phyloP scores from a whole-genome alignment of 768 basidiomycete genomes.

The Tricholoma sp. region DNA sequence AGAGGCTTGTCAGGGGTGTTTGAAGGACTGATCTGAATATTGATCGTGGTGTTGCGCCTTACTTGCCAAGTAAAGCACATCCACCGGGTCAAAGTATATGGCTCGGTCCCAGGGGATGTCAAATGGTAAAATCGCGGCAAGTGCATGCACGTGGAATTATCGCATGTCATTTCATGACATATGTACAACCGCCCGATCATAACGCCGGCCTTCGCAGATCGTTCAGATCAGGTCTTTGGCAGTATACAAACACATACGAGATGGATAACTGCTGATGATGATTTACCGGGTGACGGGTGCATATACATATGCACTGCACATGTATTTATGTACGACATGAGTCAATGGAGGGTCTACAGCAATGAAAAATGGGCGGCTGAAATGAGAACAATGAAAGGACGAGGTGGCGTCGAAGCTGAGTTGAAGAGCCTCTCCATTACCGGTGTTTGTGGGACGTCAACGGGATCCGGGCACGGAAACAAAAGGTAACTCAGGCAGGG shows the following conservation, averaged over 20 bases:
- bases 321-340: too few relatives aligned
- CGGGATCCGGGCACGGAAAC: neutral
- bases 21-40: neutral
- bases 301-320: neutral
- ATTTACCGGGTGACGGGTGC: neutral
- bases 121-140: neutral
- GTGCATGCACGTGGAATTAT: neutral
- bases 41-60: neutral
- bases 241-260: neutral
- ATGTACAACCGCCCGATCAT: neutral
- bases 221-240: neutral
- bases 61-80: neutral
- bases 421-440: neutral
- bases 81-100: neutral
- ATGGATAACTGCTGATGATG: too few relatives aligned
- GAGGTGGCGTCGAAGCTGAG: neutral
- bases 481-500: neutral
- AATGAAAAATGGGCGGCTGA: neutral
- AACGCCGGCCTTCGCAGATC: neutral
- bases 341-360: too few relatives aligned
- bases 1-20: neutral
- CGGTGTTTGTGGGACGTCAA: neutral
- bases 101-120: neutral
- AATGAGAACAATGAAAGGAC: neutral
- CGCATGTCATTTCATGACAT: neutral